Evolutionary conservation across 768 basidiomycete species (phyloP).

Genomic region (Suillus tomentosus): DNA sequence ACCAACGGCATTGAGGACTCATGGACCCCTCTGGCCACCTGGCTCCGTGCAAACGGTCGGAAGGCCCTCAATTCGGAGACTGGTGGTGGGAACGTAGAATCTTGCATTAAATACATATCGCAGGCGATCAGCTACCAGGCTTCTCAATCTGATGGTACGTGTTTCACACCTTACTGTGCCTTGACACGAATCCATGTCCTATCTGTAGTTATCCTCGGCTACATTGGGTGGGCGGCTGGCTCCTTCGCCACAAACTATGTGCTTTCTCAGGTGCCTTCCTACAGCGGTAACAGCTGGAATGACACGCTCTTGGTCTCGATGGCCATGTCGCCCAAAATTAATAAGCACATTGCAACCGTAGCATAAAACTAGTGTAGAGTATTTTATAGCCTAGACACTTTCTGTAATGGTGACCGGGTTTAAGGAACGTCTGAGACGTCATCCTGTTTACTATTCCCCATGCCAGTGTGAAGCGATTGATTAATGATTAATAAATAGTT

Average conservation of each 20-base stretch:
- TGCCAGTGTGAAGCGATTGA: neutral
- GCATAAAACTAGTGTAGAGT: constrained; percentile 1
- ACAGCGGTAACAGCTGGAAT: constrained; percentile 34
- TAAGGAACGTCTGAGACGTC: neutral
- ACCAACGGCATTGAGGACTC: constrained; percentile 54
- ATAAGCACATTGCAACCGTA: constrained; percentile 15
- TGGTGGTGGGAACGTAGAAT: constrained; percentile 54
- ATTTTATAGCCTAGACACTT: neutral
- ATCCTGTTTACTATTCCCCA: neutral
- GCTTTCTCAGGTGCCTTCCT: constrained; percentile 36
- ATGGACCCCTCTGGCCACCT: constrained; percentile 49
- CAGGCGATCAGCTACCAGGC: constrained; percentile 49
- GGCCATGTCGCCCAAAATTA: constrained; percentile 22
- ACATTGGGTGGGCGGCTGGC: constrained; percentile 61
- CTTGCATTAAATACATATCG: constrained; percentile 47
- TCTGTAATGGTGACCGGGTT: neutral
- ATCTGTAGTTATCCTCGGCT: constrained; percentile 50
- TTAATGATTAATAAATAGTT: neutral
- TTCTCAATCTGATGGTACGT: constrained; percentile 49
- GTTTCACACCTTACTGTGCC: neutral
- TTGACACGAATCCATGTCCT: neutral
- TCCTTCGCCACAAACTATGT: constrained; percentile 44
- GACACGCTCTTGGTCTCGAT: constrained; percentile 42
- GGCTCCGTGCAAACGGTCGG: constrained; percentile 50
- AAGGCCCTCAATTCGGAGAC: constrained; percentile 64